Evolutionary conservation across 148 eudicot species (phyloP).

Genomic region (Silene conica): DNA sequence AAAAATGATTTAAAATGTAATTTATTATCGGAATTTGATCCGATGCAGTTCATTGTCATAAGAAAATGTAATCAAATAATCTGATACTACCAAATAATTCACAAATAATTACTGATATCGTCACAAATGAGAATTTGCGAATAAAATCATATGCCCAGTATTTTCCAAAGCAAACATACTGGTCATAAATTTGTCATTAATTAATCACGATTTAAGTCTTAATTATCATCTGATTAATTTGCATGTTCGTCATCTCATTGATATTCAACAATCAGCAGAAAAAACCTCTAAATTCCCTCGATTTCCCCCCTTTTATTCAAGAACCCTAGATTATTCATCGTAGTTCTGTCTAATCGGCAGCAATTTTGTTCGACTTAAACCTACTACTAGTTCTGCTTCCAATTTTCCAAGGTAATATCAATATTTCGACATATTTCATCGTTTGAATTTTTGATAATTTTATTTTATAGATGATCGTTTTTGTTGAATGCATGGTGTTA

Average conservation of each 20-base stretch:
- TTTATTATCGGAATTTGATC: too few species aligned
- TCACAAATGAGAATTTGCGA: too few species aligned
- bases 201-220: neutral
- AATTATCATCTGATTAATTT: neutral
- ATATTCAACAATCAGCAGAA: neutral
- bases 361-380: neutral
- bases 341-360: neutral
- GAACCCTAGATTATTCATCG: conserved; percentile 22
- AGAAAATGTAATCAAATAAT: too few species aligned
- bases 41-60: too few species aligned
- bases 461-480: neutral
- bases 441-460: neutral
- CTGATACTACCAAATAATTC: too few species aligned
- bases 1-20: too few species aligned
- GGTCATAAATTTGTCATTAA: neutral
- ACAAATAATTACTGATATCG: too few species aligned
- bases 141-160: too few species aligned
- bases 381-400: neutral
- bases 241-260: neutral
- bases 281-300: conserved; percentile 1
- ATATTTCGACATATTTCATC: neutral
- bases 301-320: neutral
- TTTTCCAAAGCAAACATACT: neutral
- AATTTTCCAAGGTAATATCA: conserved; percentile 19
- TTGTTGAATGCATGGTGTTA: neutral